Evolutionary conservation across 371 early-diverging fungal genomes (phyloP).

Genomic region (Syncephalis fuscata): DNA sequence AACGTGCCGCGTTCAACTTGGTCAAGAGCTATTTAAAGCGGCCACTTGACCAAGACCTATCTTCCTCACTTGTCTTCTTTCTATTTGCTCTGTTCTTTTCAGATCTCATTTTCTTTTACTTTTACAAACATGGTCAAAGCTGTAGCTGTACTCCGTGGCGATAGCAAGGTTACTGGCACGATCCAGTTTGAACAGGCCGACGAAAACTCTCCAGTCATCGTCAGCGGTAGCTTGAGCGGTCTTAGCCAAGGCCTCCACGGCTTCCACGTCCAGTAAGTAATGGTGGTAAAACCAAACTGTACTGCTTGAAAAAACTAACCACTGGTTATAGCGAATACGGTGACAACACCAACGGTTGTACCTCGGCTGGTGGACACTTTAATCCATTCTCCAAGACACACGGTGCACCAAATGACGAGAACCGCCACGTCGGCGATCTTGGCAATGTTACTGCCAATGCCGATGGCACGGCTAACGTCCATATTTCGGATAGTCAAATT

Average conservation of each 20-base stretch:
- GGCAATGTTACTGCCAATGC: conserved; percentile 52
- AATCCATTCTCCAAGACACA: conserved; percentile 64
- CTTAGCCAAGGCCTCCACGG: conserved; percentile 67
- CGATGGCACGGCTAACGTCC: conserved; percentile 29
- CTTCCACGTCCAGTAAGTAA: conserved; percentile 67
- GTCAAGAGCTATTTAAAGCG: too few relatives aligned
- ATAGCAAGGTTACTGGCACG: conserved; percentile 37
- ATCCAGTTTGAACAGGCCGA: conserved; percentile 48
- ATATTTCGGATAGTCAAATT: conserved; percentile 29
- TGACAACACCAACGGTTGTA: conserved; percentile 64
- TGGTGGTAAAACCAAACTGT: conserved; percentile 1
- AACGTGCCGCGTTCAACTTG: too few relatives aligned
- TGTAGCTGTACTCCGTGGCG: conserved; percentile 38
- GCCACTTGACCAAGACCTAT: too few relatives aligned
- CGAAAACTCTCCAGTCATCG: conserved; percentile 24
- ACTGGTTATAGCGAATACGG: conserved; percentile 24
- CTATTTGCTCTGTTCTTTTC: too few relatives aligned
- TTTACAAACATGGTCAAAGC: conserved; percentile 39
- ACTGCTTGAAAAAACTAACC: too few relatives aligned
- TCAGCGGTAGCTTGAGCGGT: conserved; percentile 39
- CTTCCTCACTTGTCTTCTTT: too few relatives aligned
- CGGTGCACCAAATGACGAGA: conserved; percentile 43
- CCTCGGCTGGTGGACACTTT: conserved; percentile 58
- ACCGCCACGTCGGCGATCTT: conserved; percentile 76
- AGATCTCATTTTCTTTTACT: too few relatives aligned